These are phyloP conservation scores for Lachancea sp. DNA, from an alignment of 805 yeast species.

Conservation along the genomic window DNA sequence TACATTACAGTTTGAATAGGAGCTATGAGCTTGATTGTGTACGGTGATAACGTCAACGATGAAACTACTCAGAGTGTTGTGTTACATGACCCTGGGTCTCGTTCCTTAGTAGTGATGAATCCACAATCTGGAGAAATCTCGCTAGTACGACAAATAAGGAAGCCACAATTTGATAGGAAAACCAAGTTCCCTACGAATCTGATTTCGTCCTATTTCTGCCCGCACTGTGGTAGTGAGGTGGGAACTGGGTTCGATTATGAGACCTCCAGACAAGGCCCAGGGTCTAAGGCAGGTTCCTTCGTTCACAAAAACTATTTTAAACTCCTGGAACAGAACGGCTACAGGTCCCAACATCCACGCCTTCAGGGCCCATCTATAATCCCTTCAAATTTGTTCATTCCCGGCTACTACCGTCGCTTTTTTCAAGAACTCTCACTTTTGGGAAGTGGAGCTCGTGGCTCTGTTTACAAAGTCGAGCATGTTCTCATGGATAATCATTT, in stretches of 20 bases:
- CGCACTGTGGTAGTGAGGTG: conserved; percentile 29
- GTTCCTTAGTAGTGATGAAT: conserved; percentile 28
- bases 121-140: conserved; percentile 24
- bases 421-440: conserved; percentile 54
- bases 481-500: conserved; percentile 58
- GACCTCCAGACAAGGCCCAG: neutral
- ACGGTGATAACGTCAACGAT: conserved; percentile 3
- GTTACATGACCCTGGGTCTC: conserved; percentile 26
- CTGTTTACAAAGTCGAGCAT: conserved; percentile 80
- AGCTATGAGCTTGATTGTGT: conserved; percentile 5
- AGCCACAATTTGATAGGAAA: neutral
- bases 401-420: conserved; percentile 73
- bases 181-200: conserved; percentile 8
- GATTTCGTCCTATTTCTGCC: conserved; percentile 26
- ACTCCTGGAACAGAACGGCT: conserved; percentile 6
- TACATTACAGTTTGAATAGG: neutral
- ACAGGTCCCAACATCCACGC: neutral
- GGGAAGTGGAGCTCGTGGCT: conserved; percentile 82
- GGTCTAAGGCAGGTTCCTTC: conserved; percentile 1
- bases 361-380: conserved; percentile 22
- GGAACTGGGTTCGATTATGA: conserved; percentile 7
- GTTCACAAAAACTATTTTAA: conserved; percentile 12
- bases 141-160: conserved; percentile 15
- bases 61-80: conserved; percentile 14
- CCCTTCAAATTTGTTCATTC: conserved; percentile 60